Evolutionary conservation across 371 early-diverging fungal genomes (phyloP), one percentile per base, ranked within the genome.

Genomic region (Catenaria anguillulae): DNA sequence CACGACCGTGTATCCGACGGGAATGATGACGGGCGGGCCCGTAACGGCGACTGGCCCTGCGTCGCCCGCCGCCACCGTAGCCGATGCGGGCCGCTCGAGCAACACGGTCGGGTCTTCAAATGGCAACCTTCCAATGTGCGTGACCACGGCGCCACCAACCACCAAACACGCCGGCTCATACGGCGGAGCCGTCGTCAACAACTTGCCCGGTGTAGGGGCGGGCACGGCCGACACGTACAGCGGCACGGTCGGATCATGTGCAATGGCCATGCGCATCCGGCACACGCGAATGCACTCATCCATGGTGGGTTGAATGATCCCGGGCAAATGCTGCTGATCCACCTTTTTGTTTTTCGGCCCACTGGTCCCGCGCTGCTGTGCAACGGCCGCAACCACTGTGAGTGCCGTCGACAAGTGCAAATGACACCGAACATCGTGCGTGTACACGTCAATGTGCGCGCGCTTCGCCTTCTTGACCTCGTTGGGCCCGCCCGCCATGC

Each of bases 131-230:
- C 46, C 46, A 8, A 46, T 46, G 24, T 46, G 46, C 8, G 46
- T 46, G 26, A 46, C 46, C n/a, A 23, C n/a, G 6, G 46, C 46
- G 46, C 46, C 46, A n/a, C 46, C 46, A 3, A n/a, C 46, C 5
- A 46, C 46, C 2, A 46, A 10, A 23, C 46, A 46, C 24, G 46
- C 46, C 23, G 46, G 46, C n/a, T 46, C 23, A n/a, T 46, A 46
- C 24, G 46, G 46, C 46, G 46, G 46, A 8, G 46, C 46, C 46
- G 46, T 46, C 46, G 46, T 46, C 46, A 46, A 5, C 46, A 46
- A 5, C 46, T 46, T 19, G 1, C 46, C 46, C 3, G 46, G 46
- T 5, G 10, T 21, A 10, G 46, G 23, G 4, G 46, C 46, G n/a
- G 46, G 46, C 8, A n/a, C 46, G 46, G 46, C 46, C 24, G 46